Evolutionary conservation across 768 basidiomycete genomes (phyloP), one percentile per base, ranked within the genome.

Genomic region (Collybiopsis confluens): DNA sequence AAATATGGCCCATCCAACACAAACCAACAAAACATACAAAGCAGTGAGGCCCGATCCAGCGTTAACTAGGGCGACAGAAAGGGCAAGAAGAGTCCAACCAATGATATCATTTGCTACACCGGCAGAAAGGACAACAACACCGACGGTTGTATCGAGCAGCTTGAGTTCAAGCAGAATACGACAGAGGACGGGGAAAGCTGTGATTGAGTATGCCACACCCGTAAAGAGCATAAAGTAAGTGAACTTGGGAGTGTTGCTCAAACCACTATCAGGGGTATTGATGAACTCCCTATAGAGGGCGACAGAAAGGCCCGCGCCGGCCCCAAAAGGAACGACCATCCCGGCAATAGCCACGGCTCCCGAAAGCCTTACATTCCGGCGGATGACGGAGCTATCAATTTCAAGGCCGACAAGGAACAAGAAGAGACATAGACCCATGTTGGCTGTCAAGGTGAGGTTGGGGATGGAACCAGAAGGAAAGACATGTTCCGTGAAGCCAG

Each of bases 221-320:
- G 90, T 85, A 69, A 98, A 98, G 35, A 99, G 82, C 81, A 97
- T 85, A 68, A 98, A 98, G 65, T 96, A 78, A 0, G 90, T 86
- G 67, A 93, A 96, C 49, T 83, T 76, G 45, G 86, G 77, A 43
- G 69, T 28, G 15, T 41, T 35, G 7, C 20, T 28, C 7, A 37
- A 28, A 44, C 52, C 52, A 10, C 35, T 44, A 11, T 48, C 49
- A 2, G 48, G 44, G 21, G 40, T 44, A 40, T 86, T 79, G 58
- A 92, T 80, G 69, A 95, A 98, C 55, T 83, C 62, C 10, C 72
- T 68, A 72, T 93, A 98, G 6, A 97, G 64, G 0, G 89, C 84
- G 9, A 73, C 79, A 27, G 78, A 60, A 9, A 81, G 65, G 0
- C 76, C 86, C 0, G 87, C 79, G 0, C 96, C 96, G 2, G 98